Evolutionary conservation across 179 eudicot genomes (phyloP).

Genomic region (Pouteria campechiana): DNA sequence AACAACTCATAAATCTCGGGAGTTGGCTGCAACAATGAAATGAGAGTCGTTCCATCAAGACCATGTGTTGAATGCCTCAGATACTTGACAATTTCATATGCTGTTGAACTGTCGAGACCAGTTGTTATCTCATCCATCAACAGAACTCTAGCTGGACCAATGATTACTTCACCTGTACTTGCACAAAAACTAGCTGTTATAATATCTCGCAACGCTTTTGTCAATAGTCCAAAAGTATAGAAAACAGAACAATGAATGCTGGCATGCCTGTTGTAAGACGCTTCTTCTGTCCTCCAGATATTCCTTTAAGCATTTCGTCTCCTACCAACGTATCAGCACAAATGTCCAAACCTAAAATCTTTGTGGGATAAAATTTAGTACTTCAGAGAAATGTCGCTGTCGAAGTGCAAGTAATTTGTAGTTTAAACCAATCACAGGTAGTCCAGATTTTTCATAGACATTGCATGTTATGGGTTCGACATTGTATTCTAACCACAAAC

Average conservation of each 20-base stretch:
- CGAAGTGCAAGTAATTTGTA: too few species aligned
- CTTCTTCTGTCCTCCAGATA: conserved; percentile 88
- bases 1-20: conserved; percentile 65
- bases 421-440: too few species aligned
- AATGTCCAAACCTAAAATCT: conserved; percentile 72
- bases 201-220: not conserved
- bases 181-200: not conserved
- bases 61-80: conserved; percentile 58
- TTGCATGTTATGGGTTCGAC: too few species aligned
- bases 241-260: conserved; percentile 1
- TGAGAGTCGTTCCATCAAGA: conserved; percentile 44
- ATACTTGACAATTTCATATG: conserved; percentile 57
- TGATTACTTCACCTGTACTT: conserved; percentile 53
- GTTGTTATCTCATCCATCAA: conserved; percentile 85
- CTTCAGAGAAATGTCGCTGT: too few species aligned
- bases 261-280: conserved; percentile 67
- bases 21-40: conserved; percentile 71
- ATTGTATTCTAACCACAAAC: too few species aligned
- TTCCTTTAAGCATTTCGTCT: conserved; percentile 86
- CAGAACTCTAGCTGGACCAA: conserved; percentile 57
- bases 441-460: too few species aligned
- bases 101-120: conserved; percentile 84
- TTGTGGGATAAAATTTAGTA: too few species aligned
- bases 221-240: not conserved
- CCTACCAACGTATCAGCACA: conserved; percentile 82